Evolutionary conservation across 805 yeast genomes (phyloP), one percentile per base, ranked within the genome.

Genomic region (Yarrowia bubula): DNA sequence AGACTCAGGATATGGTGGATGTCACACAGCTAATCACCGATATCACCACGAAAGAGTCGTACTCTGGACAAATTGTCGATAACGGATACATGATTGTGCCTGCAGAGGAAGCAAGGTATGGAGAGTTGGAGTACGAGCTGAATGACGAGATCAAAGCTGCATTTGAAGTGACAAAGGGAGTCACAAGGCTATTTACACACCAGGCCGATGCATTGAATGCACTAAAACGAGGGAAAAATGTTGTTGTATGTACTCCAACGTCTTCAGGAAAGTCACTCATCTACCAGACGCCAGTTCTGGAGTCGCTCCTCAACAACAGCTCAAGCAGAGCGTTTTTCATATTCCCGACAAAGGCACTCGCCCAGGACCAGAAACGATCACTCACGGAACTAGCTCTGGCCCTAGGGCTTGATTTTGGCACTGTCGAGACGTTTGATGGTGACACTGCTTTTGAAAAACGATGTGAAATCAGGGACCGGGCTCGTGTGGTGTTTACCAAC

Each of bases 311-410:
- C 8, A 31, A 58, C 15, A 61, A 66, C 37, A 37, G 71, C 77
- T 0, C 44, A 2, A 43, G 83, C 4, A 89, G 96, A 0, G 89
- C 97, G 9, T 79, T 96, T 79, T 92, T 89, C 70, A 86, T 95
- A 11, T 95, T 95, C 71, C 99, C 99, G 1, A 95, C 99, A 0
- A 95, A 95, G 72, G 99, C 99, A 0, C 79, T 95, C 61, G 98
- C 99, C 0, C 99, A 95, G 72, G 99, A 95, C 78, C 99, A 95
- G 75, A 87, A 87, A 71, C 79, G 96, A 68, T 86, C 96, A n/a
- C 77, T 95, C 65, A 80, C 81, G 57, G 85, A 83, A 22, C 75
- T 89, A 10, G 75, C 88, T 48, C 75, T 80, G 6, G 76, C 76
- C 41, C 50, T 69, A 10, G 47, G 58, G 2, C 17, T 60, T 4